Evolutionary conservation across 805 yeast species (phyloP).

Genomic region (Metschnikowia shivogae): DNA sequence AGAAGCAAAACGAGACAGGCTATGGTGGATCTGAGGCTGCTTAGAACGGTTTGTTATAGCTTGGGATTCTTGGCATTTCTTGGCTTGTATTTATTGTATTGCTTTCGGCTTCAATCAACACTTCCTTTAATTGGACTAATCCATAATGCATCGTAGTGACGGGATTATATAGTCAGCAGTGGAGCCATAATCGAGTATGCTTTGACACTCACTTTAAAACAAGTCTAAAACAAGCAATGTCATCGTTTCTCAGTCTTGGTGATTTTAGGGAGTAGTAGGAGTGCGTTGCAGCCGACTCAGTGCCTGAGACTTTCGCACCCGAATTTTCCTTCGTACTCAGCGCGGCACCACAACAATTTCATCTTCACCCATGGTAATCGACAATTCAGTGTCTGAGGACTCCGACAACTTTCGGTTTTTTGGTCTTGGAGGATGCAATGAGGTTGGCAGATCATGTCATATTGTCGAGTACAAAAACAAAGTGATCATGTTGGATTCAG

Average conservation of each 20-base stretch:
- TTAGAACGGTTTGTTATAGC: neutral
- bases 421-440: slow-evolving; percentile 97
- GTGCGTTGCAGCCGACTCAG: slow-evolving; percentile 1
- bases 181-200: too few relatives aligned
- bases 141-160: too few relatives aligned
- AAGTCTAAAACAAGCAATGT: too few relatives aligned
- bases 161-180: too few relatives aligned
- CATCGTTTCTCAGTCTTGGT: too few relatives aligned
- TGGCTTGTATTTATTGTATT: too few relatives aligned
- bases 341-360: slow-evolving; percentile 1
- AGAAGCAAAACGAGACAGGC: slow-evolving; percentile 28
- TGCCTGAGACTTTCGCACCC: slow-evolving; percentile 1
- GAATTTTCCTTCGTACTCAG: slow-evolving; percentile 3
- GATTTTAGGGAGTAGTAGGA: too few relatives aligned
- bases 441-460: slow-evolving; percentile 96
- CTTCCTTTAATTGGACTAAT: too few relatives aligned
- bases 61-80: neutral
- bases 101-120: too few relatives aligned
- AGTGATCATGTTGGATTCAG: slow-evolving; percentile 95
- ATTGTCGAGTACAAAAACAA: slow-evolving; percentile 88
- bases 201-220: too few relatives aligned
- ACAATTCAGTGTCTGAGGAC: slow-evolving; percentile 21
- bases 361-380: slow-evolving; percentile 9
- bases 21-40: slow-evolving; percentile 12
- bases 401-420: slow-evolving; percentile 57